These are phyloP conservation scores for Diaporthe vaccinii DNA, from an alignment of 2,329 filamentous ascomycete species.

Conservation along the genomic window DNA sequence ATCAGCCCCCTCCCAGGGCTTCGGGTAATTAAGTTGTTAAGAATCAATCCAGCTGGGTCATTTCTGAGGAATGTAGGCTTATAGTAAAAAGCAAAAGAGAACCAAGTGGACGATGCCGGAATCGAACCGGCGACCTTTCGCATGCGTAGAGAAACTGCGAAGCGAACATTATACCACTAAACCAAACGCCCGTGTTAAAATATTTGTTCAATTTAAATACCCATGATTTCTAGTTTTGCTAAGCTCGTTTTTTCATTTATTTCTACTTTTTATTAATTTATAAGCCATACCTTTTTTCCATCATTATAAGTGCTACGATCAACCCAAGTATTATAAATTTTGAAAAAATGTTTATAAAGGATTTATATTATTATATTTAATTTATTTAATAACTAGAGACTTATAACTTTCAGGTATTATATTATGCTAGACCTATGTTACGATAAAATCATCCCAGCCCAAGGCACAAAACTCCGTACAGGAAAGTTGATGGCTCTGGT, in stretches of 20 bases:
- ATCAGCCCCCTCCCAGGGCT: background rate
- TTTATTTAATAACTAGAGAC: too few species aligned
- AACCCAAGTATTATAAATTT: too few species aligned
- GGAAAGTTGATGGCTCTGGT: background rate
- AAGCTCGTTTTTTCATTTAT: background rate
- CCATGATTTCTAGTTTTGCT: background rate
- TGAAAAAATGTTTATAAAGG: too few species aligned
- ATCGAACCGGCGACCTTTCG: conserved; percentile 36
- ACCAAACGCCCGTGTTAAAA: conserved; percentile 30
- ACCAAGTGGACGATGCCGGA: conserved; percentile 23
- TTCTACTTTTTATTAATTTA: too few species aligned
- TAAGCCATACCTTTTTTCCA: too few species aligned
- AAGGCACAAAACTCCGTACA: background rate
- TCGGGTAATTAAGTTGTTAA: background rate
- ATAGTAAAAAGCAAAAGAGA: background rate
- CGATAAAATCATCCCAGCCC: background rate
- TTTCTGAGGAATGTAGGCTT: background rate
- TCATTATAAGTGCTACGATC: too few species aligned
- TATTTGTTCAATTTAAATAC: conserved; percentile 49
- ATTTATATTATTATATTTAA: too few species aligned
- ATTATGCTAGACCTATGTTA: too few species aligned
- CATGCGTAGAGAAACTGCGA: conserved; percentile 19
- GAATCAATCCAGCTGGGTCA: background rate
- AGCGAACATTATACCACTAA: conserved; percentile 37
- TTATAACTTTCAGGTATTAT: too few species aligned